These are phyloP conservation scores for Blastobotrys parvus DNA, from an alignment of 805 yeast species.

Conservation along the genomic window DNA sequence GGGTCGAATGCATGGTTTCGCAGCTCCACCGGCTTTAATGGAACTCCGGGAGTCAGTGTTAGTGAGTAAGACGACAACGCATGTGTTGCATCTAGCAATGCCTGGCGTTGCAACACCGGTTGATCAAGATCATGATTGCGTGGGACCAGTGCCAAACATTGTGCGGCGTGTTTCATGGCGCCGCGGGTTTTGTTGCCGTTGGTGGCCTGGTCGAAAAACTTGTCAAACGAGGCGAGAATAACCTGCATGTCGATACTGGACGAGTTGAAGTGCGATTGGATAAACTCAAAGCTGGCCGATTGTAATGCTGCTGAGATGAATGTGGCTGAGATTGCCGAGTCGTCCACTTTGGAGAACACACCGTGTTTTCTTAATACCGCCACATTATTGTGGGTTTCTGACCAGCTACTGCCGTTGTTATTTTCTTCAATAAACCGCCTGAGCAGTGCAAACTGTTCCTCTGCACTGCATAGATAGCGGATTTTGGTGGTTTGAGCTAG, in stretches of 20 bases:
- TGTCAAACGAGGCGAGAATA: conserved; percentile 29
- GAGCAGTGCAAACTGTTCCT: not conserved
- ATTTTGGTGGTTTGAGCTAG: conserved; percentile 1
- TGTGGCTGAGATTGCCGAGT: conserved; percentile 8
- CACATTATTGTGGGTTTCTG: conserved; percentile 4
- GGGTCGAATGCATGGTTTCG: conserved; percentile 17
- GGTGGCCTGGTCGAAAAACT: conserved; percentile 36
- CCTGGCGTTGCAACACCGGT: conserved; percentile 14
- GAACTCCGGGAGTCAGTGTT: conserved; percentile 21
- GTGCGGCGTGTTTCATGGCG: conserved; percentile 32
- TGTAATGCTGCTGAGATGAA: conserved; percentile 17
- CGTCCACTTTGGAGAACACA: conserved; percentile 7
- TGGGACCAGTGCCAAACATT: conserved; percentile 18
- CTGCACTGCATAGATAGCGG: not conserved
- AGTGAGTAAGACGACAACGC: conserved; percentile 23
- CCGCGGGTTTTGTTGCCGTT: conserved; percentile 35
- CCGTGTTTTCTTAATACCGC: not conserved
- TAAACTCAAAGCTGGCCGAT: conserved; percentile 21
- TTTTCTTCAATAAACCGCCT: not conserved
- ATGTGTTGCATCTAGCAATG: conserved; percentile 22
- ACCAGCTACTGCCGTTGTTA: conserved; percentile 13
- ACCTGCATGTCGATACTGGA: conserved; percentile 5
- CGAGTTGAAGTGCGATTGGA: conserved; percentile 5
- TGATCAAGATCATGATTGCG: conserved; percentile 4
- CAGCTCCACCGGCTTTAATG: conserved; percentile 23